These are phyloP conservation scores for Hyaloperonospora brassicae DNA, from an alignment of 352 stramenopile genomes.

Conservation along the genomic window DNA sequence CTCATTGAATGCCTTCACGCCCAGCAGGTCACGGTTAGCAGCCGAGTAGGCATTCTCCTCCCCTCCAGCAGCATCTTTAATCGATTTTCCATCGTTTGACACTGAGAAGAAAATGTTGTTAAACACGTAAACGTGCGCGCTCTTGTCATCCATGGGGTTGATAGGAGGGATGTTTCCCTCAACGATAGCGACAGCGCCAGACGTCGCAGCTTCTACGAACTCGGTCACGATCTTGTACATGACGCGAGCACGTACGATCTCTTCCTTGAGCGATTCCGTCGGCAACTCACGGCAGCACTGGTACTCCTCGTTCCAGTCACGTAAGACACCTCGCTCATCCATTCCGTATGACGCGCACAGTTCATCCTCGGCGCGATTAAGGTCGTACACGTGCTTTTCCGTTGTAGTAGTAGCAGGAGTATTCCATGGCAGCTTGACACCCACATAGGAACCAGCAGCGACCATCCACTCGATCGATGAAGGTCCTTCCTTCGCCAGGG, in stretches of 20 bases:
- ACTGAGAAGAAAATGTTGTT: constrained; percentile 98
- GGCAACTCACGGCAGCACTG: constrained; percentile 87
- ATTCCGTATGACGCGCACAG: constrained; percentile 86
- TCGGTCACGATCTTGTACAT: constrained; percentile 93
- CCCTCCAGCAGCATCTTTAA: constrained; percentile 51
- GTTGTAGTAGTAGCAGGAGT: constrained; percentile 28
- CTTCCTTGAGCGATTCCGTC: constrained; percentile 69
- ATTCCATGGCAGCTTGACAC: constrained; percentile 78
- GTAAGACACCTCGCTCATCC: constrained; percentile 86
- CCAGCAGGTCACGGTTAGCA: constrained; percentile 86
- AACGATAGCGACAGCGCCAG: constrained; percentile 88
- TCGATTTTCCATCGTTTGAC: constrained; percentile 69
- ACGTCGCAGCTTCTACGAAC: constrained; percentile 89
- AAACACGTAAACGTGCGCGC: constrained; percentile 93
- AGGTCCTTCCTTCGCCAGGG: constrained; percentile 61
- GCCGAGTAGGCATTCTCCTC: constrained; percentile 81
- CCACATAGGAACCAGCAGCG: constrained; percentile 61
- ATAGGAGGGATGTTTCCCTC: constrained; percentile 92
- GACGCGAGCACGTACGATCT: constrained; percentile 89
- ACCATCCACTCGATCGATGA: constrained; percentile 86
- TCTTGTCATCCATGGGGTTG: constrained; percentile 92
- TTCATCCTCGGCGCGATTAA: constrained; percentile 86
- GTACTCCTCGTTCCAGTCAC: constrained; percentile 97
- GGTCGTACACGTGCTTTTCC: constrained; percentile 63
- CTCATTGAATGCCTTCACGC: constrained; percentile 88